Percentiles rank a stretch among this genome's conserved stretches.
Evolutionary conservation across 305 asterid genomes (phyloP).

Genomic region (Rubia occidens): DNA sequence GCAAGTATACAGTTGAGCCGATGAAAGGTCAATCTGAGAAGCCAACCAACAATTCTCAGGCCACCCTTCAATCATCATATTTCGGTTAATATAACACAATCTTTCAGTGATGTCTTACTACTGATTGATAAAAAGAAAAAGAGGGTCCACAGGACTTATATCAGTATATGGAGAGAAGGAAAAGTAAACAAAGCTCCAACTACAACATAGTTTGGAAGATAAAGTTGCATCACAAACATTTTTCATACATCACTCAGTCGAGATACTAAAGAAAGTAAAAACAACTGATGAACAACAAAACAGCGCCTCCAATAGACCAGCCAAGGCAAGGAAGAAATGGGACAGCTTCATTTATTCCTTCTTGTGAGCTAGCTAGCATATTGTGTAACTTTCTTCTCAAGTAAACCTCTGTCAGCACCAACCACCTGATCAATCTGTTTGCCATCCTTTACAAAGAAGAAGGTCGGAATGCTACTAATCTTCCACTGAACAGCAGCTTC

Average conservation of each 20-base stretch:
- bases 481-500: constrained; percentile 38
- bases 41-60: neutral
- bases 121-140: too few species aligned
- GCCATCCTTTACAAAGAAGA: constrained; percentile 38
- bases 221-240: neutral
- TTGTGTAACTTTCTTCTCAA: constrained; percentile 38
- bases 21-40: neutral
- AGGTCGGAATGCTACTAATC: constrained; percentile 44
- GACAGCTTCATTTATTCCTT: neutral
- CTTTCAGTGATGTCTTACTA: too few species aligned
- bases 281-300: neutral
- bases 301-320: neutral
- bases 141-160: too few species aligned
- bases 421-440: constrained; percentile 34
- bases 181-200: neutral
- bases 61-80: too few species aligned
- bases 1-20: neutral
- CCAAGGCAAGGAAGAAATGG: neutral
- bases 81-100: too few species aligned
- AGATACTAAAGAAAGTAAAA: neutral
- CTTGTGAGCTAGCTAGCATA: constrained; percentile 17
- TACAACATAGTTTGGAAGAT: neutral
- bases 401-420: constrained; percentile 30
- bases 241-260: neutral
- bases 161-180: neutral